Evolutionary conservation across 371 early-diverging fungal species (phyloP), one percentile per base, ranked within the genome.

Genomic region (Batkoa obscura): DNA sequence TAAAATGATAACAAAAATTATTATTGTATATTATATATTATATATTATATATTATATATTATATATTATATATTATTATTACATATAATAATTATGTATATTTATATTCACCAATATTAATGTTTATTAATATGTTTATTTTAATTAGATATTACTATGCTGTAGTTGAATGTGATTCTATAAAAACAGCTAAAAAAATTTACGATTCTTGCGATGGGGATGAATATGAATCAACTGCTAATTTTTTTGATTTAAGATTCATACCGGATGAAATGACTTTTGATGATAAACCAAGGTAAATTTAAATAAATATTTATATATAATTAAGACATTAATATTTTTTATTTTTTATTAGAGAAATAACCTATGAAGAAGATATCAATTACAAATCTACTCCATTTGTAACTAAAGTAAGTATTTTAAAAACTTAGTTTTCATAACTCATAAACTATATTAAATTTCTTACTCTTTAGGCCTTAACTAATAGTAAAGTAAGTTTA

Each of bases 231-330:
- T 75, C 78, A 47, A 84, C 88, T 42, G 80, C 90, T 55, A 94
- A 94, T 72, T 84, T 86, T 58, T 88, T 98, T 60, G 97, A 98
- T 68, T 67, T 96, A 60, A 78, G 97, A n/a, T 98, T 83, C 75
- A 81, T 98, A 55, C 96, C 98, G 45, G 89, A 91, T 61, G 91
- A 81, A 17, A 84, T 85, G 84, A 66, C 64, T 9, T 96, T 98
- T 73, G 76, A 75, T 15, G 83, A 83, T 32, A 50, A 62, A 5
- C 77, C 79, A 32, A 66, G 64, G 50, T 56, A 59, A 5, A 45
- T 4, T n/a, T 45, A 45, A 8, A 15, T 45, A 45, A 4, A 49
- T 42, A 17, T 3, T 36, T 62, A 34, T 57, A 33, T 51, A 34
- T 46, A 45, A 50, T 23, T 0, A 31, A 59, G 41, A 50, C 13